Percentiles rank a stretch among this genome's conserved stretches.
Evolutionary conservation across 179 eudicot genomes (phyloP).

Genomic region (Drosera spatulata): DNA sequence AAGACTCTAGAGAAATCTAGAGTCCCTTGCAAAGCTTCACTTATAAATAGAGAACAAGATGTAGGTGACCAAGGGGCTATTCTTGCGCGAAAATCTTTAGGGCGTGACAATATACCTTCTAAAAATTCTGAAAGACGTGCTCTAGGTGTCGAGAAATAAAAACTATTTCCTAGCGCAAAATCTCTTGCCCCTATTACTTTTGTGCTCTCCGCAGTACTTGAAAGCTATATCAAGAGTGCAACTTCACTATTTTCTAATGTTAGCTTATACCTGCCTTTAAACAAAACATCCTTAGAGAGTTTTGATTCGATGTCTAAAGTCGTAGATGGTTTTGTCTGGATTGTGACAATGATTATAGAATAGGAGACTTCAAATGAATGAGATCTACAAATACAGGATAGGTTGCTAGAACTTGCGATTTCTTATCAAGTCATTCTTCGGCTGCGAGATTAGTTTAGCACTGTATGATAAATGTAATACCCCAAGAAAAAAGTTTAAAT

Average conservation of each 20-base stretch:
- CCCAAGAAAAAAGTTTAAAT: too few species aligned
- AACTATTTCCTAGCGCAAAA: constrained; percentile 82
- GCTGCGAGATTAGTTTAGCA: constrained; percentile 86
- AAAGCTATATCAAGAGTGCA: constrained; percentile 85
- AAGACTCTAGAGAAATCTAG: too few species aligned
- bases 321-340: constrained; percentile 75
- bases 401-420: constrained; percentile 78
- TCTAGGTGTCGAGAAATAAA: constrained; percentile 54
- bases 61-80: too few species aligned
- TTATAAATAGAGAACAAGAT: too few species aligned
- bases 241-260: constrained; percentile 57
- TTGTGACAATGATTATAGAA: constrained; percentile 59
- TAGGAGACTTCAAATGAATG: constrained; percentile 50
- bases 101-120: constrained; percentile 78
- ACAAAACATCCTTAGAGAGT: constrained; percentile 53
- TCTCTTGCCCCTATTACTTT: constrained; percentile 81
- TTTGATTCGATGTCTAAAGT: constrained; percentile 78
- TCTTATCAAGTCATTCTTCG: constrained; percentile 86
- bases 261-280: constrained; percentile 26
- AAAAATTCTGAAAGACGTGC: constrained; percentile 63
- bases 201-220: constrained; percentile 84
- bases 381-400: constrained; percentile 83
- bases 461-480: constrained; percentile 51
- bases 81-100: too few species aligned
- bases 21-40: too few species aligned